These are phyloP conservation scores for Plectosphaerella cucumerina DNA, from an alignment of 2,329 filamentous ascomycete species.

Conservation along the genomic window DNA sequence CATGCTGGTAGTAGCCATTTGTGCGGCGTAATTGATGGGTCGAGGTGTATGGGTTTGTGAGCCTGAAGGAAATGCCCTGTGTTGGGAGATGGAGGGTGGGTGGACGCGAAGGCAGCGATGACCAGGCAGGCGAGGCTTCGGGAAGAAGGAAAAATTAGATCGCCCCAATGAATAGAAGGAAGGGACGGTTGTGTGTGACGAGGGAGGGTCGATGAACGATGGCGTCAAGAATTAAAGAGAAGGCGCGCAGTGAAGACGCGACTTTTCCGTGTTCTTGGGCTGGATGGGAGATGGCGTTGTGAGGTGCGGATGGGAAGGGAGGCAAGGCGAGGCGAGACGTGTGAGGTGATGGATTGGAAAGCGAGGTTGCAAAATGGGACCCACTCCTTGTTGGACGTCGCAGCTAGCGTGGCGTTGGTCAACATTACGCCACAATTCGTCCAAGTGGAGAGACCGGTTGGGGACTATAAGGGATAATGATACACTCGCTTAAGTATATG, in stretches of 20 bases:
- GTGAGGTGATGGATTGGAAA: neutral
- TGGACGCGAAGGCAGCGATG: constrained; percentile 10
- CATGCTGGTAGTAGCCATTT: constrained; percentile 64
- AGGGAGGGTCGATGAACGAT: neutral
- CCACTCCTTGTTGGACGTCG: too few relatives aligned
- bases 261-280: too few relatives aligned
- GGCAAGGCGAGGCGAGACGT: neutral
- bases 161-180: neutral
- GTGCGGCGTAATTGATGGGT: too few relatives aligned
- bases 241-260: neutral
- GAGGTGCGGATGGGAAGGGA: neutral
- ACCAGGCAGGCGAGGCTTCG: constrained; percentile 11
- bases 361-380: neutral
- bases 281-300: neutral
- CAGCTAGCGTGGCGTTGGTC: too few relatives aligned
- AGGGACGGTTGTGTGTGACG: too few relatives aligned
- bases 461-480: too few relatives aligned
- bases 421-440: too few relatives aligned
- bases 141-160: neutral
- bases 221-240: neutral
- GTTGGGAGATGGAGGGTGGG: neutral
- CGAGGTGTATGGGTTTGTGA: neutral
- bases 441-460: too few relatives aligned
- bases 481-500: too few relatives aligned
- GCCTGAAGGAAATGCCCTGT: neutral